Conservation (phyloP, 495 filamentous ascomycete species). For the Podospora didyma region DNA sequence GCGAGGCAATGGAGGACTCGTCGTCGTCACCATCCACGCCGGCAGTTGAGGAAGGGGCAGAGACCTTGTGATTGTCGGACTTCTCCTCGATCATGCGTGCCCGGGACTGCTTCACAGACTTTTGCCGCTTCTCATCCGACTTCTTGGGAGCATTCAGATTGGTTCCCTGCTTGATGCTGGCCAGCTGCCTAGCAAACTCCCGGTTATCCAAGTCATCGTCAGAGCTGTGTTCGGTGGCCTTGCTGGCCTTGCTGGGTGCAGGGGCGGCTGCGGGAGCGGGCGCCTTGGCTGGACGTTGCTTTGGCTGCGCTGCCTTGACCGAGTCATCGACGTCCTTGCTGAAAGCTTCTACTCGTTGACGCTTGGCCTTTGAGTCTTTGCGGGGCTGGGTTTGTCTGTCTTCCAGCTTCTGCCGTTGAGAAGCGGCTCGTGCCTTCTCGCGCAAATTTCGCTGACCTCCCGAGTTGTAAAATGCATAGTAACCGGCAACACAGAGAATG, state of each 20-base stretch:
- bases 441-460: constrained; percentile 12
- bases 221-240: constrained; percentile 33
- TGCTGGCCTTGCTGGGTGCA: constrained; percentile 9
- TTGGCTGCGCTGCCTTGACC: constrained; percentile 31
- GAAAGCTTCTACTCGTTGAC: constrained; percentile 23
- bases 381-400: constrained; percentile 33
- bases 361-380: constrained; percentile 32
- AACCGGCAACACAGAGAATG: constrained; percentile 48
- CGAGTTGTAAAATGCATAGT: constrained; percentile 15
- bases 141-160: constrained; percentile 52
- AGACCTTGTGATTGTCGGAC: constrained; percentile 35
- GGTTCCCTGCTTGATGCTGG: constrained; percentile 61
- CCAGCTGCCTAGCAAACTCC: constrained; percentile 70
- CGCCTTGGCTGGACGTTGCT: constrained; percentile 21
- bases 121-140: constrained; percentile 57
- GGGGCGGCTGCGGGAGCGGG: constrained; percentile 8
- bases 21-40: constrained; percentile 82
- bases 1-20: constrained; percentile 62
- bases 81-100: constrained; percentile 38
- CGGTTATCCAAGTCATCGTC: constrained; percentile 59
- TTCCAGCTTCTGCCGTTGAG: constrained; percentile 25
- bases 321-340: constrained; percentile 22
- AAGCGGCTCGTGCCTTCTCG: constrained; percentile 8
- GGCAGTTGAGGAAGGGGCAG: constrained; percentile 66
- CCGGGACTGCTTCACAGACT: constrained; percentile 53